These are phyloP conservation scores for Ulvella scutata DNA, from an alignment of 139 green algal genomes.

Conservation along the genomic window DNA sequence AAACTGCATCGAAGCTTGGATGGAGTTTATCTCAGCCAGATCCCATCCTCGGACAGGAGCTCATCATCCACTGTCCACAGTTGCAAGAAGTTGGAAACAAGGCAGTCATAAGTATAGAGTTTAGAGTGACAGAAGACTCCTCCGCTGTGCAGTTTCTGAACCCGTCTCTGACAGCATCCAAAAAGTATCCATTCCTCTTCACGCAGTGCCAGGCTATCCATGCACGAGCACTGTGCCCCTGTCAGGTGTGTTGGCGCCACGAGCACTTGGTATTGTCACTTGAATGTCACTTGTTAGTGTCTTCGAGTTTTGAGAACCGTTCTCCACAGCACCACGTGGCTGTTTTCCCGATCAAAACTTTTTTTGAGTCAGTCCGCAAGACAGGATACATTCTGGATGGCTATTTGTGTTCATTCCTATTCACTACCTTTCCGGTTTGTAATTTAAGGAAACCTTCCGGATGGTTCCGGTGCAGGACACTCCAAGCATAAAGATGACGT, in stretches of 20 bases:
- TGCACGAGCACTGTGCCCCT: conserved; percentile 72
- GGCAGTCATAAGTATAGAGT: conserved; percentile 21
- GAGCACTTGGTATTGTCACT: no score
- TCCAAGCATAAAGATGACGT: conserved; percentile 64
- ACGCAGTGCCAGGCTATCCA: conserved; percentile 93
- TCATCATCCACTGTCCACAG: background rate
- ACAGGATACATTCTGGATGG: no score
- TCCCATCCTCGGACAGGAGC: background rate
- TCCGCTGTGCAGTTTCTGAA: conserved; percentile 67
- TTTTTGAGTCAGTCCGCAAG: no score
- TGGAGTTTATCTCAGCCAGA: conserved; percentile 14
- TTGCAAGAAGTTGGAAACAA: conserved; percentile 28
- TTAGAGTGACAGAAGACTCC: conserved; percentile 19
- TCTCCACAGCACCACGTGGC: no score
- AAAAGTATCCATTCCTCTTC: conserved; percentile 78
- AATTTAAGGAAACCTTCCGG: no score
- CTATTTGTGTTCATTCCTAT: no score
- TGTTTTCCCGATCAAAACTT: no score
- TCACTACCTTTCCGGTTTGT: no score
- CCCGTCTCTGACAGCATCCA: conserved; percentile 60
- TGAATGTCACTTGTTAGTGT: no score
- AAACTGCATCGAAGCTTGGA: background rate
- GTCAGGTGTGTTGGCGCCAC: conserved; percentile 63
- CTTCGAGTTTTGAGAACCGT: no score
- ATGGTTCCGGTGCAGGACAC: conserved; percentile 74